Evolutionary conservation across 2,329 filamentous ascomycete genomes (phyloP), one percentile per base, ranked within the genome.

Genomic region (Pestalotiopsis sp.): DNA sequence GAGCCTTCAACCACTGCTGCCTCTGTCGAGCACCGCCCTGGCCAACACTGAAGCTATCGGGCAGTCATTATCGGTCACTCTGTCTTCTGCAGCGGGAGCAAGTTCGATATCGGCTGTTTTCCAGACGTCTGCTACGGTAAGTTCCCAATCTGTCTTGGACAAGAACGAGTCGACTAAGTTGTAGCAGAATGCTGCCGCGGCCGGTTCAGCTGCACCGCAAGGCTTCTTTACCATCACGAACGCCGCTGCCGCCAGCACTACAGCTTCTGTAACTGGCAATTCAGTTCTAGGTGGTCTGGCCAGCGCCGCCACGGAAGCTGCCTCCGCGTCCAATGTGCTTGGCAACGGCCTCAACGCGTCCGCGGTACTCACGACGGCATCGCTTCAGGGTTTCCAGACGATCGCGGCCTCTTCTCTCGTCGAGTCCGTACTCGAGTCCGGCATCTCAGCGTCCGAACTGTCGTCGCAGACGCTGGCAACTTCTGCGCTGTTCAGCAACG

Each of bases 181-280:
- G 23, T 4, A 56, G n/a, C 14, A 66, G 63, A 23, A 6, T 45
- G 13, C 14, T 4, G 41, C 13, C n/a, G 14, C 61, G 4, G 23
- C 4, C 36, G 31, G 23, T 12, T 66, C 63, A 11, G 45, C 63
- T 56, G 41, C 63, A 7, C 17, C 31, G 11, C 45, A 57, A 36
- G 63, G 63, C 7, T 66, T 66, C 25, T 58, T 38, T 3, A 66
- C 63, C 23, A 66, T 66, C 36, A 17, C 49, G n/a, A 36, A 20
- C 17, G 49, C 45, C 17, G 41, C 63, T 9, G 12, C 7, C 31
- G 31, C 7, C 7, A 14, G 27, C 36, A 45, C 41, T 23, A 23
- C 61, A 25, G 14, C n/a, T 27, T 7, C 31, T 36, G 31, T 36
- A 7, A 36, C 31, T 36, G 31, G 31, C 31, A 36, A 36, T 36